Conservation (phyloP, 495 filamentous ascomycete species). For the Hypoxylon perforatum region DNA sequence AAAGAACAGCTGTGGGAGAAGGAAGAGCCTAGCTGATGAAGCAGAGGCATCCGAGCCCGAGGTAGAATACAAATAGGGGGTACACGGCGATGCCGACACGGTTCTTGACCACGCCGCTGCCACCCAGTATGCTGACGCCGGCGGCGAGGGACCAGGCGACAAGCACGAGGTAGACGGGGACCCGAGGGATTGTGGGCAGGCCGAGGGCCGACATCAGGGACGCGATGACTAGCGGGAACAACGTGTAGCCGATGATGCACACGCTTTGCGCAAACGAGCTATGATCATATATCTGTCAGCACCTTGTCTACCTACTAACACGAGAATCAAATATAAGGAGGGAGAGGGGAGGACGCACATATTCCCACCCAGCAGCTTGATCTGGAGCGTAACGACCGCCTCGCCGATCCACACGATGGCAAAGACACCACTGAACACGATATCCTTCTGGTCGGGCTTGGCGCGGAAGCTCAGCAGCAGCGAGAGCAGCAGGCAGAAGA, state of each 20-base stretch:
- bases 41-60: constrained; percentile 91
- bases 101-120: constrained; percentile 94
- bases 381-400: constrained; percentile 97
- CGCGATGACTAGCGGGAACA: constrained; percentile 97
- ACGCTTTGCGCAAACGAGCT: constrained; percentile 98
- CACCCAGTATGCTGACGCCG: constrained; percentile 93
- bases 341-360: constrained; percentile 73
- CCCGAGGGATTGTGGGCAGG: constrained; percentile 78
- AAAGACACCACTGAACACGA: constrained; percentile 96
- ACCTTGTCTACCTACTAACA: background rate
- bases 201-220: constrained; percentile 85
- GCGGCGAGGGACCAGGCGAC: constrained; percentile 93
- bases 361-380: constrained; percentile 95
- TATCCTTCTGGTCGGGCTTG: constrained; percentile 77
- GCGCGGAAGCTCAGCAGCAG: constrained; percentile 84
- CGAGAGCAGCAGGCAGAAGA: constrained; percentile 90
- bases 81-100: constrained; percentile 95
- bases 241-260: constrained; percentile 97
- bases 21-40: constrained; percentile 94
- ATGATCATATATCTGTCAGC: constrained; percentile 5
- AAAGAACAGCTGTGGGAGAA: background rate
- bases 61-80: constrained; percentile 95
- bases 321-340: background rate
- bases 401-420: constrained; percentile 96
- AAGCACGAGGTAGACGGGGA: constrained; percentile 89